phyloP scores from a whole-genome alignment of 352 stramenopile species.

The Globisporangium canariense region DNA sequence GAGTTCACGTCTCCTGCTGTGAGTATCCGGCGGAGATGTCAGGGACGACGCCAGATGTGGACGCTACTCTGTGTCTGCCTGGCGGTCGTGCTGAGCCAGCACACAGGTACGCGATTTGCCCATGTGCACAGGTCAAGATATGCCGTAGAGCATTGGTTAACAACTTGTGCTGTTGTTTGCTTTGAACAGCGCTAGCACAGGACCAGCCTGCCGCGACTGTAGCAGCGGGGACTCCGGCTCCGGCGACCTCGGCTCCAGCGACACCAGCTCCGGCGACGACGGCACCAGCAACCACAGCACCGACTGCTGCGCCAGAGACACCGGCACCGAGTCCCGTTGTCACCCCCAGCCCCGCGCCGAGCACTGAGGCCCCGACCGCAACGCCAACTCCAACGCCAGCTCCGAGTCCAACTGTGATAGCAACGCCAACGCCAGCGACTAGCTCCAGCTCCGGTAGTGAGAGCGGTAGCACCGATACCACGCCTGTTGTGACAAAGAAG shows the following conservation, averaged over 20 bases:
- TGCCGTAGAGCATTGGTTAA: background rate
- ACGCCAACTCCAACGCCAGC: background rate
- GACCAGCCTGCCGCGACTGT: background rate
- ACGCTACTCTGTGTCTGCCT: slow-evolving; percentile 9
- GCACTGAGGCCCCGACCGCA: slow-evolving; percentile 1
- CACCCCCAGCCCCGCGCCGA: slow-evolving; percentile 5
- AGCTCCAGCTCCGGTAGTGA: background rate
- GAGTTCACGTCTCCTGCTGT: too few relatives aligned
- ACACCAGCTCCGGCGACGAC: background rate
- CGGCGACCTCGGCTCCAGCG: background rate
- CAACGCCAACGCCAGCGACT: background rate
- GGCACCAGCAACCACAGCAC: background rate
- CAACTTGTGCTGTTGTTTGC: background rate
- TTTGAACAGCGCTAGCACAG: slow-evolving; percentile 11
- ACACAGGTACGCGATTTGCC: slow-evolving; percentile 1
- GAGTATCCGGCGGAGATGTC: background rate
- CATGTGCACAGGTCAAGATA: too few relatives aligned
- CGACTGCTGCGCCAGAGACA: background rate
- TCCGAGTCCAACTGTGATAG: background rate
- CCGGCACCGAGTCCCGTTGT: slow-evolving; percentile 2
- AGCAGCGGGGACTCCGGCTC: background rate
- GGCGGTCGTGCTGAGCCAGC: background rate
- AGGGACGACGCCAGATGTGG: background rate
- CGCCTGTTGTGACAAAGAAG: slow-evolving; percentile 4
- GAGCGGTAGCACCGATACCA: background rate